Evolutionary conservation across 495 filamentous ascomycete species (phyloP), one percentile per base, ranked within the genome.

Genomic region (Xylaria acuta): DNA sequence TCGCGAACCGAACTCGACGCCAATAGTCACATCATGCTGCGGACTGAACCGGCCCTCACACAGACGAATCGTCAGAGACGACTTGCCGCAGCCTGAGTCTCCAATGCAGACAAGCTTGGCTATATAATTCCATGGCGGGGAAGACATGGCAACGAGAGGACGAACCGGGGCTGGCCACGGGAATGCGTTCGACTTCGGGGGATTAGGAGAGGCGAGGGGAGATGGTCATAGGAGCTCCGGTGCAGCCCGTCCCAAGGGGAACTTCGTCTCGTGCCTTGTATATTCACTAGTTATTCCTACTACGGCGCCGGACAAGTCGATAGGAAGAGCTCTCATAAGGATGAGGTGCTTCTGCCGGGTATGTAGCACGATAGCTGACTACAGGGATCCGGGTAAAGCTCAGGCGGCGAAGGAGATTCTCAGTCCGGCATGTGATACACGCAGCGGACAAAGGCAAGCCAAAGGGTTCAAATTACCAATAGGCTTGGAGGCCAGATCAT

Each of bases 21-120:
- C 96, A 75, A 99, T 98, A 36, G 96, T 99, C 54, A 99, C 96
- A 84, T 98, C 94, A 84, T 98, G 96, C 75, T 94, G 89, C 40
- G 92, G 86, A 66, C 92, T 92, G 85, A 98, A 98, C 76, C 95
- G 95, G 68, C 95, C 95, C 88, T 98, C 95, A 84, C 95, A 98
- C 73, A 98, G 92, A 34, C 95, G 93, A 81, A 98, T 94, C 22
- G 95, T 97, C 73, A 98, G 89, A 1, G 84, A 86, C 51, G 92
- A 95, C 85, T 98, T 98, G 72, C 95, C 95, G 76, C 92, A 95
- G 74, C 94, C 96, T 22, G 91, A 94, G 83, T 98, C 96, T 79
- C 96, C 96, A 78, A 99, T 94, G 83, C 94, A 97, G 79, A 98
- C 95, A 77, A 99, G 92, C 84, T 98, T 98, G 81, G 95, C 94